phyloP scores from a whole-genome alignment of 164 flowering plant genomes.

The Magnolia officinalis region DNA sequence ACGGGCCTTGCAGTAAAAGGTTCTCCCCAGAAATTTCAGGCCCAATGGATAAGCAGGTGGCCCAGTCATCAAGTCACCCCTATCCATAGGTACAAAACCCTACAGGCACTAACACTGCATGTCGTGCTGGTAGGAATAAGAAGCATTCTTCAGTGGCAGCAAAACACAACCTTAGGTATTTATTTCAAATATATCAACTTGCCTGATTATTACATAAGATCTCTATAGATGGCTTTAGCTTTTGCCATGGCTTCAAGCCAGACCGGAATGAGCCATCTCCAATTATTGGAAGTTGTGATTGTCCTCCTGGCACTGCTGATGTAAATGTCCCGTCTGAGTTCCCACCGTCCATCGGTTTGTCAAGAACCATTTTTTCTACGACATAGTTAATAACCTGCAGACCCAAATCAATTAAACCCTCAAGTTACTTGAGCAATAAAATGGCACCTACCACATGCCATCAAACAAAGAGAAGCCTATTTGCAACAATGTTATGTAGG shows the following conservation, averaged over 20 bases:
- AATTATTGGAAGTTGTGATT: conserved; percentile 33
- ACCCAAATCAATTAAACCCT: neutral
- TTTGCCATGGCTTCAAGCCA: conserved; percentile 70
- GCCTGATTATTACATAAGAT: conserved; percentile 97
- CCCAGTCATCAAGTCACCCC: too few relatives aligned
- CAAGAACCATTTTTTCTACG: conserved; percentile 81
- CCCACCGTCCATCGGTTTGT: conserved; percentile 60
- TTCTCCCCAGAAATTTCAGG: neutral
- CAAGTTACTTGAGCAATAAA: neutral
- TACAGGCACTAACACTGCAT: too few relatives aligned
- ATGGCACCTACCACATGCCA: neutral
- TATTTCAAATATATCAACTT: neutral
- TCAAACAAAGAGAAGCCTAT: neutral
- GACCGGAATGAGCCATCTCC: conserved; percentile 66
- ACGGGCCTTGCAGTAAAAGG: too few relatives aligned
- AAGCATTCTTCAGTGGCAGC: neutral
- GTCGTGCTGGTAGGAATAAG: neutral
- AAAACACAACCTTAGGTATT: neutral
- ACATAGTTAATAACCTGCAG: conserved; percentile 87
- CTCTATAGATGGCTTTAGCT: conserved; percentile 78
- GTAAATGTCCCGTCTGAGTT: conserved; percentile 50
- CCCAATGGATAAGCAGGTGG: neutral
- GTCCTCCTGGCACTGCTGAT: conserved; percentile 47
- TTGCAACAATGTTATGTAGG: neutral
- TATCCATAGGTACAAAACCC: too few relatives aligned